Evolutionary conservation across 2,329 filamentous ascomycete genomes (phyloP).

Genomic region (Leptographium wingfieldii): DNA sequence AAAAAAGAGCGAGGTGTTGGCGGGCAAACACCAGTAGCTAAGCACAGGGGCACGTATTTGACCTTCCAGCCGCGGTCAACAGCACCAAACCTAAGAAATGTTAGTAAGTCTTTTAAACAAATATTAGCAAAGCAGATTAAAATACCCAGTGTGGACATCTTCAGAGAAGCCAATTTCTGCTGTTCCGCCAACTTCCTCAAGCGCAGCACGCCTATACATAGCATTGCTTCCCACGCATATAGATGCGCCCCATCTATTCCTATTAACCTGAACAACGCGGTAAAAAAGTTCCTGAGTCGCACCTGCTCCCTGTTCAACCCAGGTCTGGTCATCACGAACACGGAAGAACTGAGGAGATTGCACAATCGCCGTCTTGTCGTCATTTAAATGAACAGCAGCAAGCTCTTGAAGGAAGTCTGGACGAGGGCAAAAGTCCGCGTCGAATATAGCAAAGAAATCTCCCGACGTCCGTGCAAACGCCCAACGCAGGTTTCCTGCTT

Average conservation of each 20-base stretch:
- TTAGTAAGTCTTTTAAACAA: neutral
- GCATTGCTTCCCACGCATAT: constrained; percentile 6
- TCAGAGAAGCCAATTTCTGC: constrained; percentile 6
- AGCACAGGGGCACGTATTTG: constrained; percentile 2
- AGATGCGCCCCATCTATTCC: constrained; percentile 4
- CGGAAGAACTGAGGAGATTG: constrained; percentile 6
- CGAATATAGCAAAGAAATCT: constrained; percentile 4
- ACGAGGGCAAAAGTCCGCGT: constrained; percentile 5
- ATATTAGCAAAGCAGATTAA: no score
- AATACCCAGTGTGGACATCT: constrained; percentile 4
- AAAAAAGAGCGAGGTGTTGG: constrained; percentile 5
- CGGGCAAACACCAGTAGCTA: constrained; percentile 4
- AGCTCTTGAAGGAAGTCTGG: constrained; percentile 1
- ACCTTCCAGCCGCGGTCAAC: constrained; percentile 6
- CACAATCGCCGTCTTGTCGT: constrained; percentile 3
- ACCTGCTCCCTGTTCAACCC: constrained; percentile 5
- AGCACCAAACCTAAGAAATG: neutral
- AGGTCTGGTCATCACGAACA: constrained; percentile 2
- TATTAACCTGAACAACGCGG: constrained; percentile 6
- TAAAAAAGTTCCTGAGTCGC: constrained; percentile 7
- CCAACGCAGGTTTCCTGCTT: constrained; percentile 5
- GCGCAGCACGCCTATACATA: constrained; percentile 1
- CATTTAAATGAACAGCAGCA: neutral
- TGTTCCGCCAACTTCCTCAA: constrained; percentile 3
- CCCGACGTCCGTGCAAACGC: constrained; percentile 1